Evolutionary conservation across 352 stramenopile genomes (phyloP).

Genomic region (Pythium insidiosum): DNA sequence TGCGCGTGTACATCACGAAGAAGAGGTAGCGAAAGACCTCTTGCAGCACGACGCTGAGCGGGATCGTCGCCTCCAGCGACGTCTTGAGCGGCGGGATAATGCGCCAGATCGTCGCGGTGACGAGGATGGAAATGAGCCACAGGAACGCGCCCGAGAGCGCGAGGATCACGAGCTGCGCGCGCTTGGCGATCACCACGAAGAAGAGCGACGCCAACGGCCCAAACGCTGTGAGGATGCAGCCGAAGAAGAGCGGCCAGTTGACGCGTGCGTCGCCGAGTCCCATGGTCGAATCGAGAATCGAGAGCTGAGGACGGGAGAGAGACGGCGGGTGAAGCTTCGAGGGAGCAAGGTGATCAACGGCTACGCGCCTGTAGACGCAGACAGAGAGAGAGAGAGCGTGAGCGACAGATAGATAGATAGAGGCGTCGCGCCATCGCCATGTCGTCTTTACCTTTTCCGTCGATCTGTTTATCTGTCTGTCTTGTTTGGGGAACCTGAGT

Average conservation of each 20-base stretch:
- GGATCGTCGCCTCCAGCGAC: slow-evolving; percentile 69
- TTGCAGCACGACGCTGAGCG: slow-evolving; percentile 58
- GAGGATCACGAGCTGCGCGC: slow-evolving; percentile 81
- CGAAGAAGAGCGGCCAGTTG: slow-evolving; percentile 83
- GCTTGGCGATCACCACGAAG: slow-evolving; percentile 70
- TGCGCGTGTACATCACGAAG: slow-evolving; percentile 73
- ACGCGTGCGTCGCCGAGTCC: slow-evolving; percentile 56
- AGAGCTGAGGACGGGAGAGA: too few species aligned
- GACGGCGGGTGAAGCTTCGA: too few species aligned
- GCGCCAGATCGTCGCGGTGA: slow-evolving; percentile 66
- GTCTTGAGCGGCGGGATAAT: slow-evolving; percentile 68
- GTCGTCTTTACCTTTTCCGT: too few species aligned
- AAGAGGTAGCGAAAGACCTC: slow-evolving; percentile 62
- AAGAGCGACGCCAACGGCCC: slow-evolving; percentile 66
- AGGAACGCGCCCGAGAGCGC: slow-evolving; percentile 72
- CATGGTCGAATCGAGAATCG: slow-evolving; percentile 22
- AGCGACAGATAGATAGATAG: too few species aligned
- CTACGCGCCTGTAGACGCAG: too few species aligned
- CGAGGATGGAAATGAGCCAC: slow-evolving; percentile 75
- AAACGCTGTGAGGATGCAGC: slow-evolving; percentile 74
- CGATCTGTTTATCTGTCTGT: too few species aligned
- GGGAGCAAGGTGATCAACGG: too few species aligned
- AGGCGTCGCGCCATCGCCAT: too few species aligned
- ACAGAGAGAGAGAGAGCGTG: too few species aligned
- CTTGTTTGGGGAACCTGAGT: too few species aligned